Conservation (phyloP, 768 basidiomycete species). For the Tubosaeta sp. region DNA sequence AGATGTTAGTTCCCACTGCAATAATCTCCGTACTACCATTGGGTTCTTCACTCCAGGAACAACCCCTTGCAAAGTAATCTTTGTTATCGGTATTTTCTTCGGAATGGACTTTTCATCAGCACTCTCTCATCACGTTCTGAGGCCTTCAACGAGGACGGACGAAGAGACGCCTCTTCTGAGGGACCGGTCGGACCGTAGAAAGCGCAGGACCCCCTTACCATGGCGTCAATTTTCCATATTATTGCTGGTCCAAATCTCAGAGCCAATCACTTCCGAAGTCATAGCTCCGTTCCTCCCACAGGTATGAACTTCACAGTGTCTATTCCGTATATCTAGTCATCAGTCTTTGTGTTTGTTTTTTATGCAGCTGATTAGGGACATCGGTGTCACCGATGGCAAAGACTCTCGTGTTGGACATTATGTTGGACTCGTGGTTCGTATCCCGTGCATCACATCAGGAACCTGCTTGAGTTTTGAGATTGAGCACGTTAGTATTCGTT, state of each 20-base stretch:
- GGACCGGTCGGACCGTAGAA: conserved; percentile 20
- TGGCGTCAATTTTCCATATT: conserved; percentile 66
- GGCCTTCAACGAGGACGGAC: conserved; percentile 27
- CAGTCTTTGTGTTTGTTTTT: not conserved
- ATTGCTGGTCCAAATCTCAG: conserved; percentile 66
- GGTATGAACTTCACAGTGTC: conserved; percentile 33
- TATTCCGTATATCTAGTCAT: not conserved
- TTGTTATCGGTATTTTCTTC: too few relatives aligned
- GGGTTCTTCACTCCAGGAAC: too few relatives aligned
- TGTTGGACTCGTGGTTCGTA: conserved; percentile 43
- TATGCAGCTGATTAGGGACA: conserved; percentile 26
- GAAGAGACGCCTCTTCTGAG: conserved; percentile 60
- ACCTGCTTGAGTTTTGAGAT: not conserved
- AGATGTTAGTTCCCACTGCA: too few relatives aligned
- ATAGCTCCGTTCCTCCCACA: conserved; percentile 69
- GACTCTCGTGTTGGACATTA: conserved; percentile 45
- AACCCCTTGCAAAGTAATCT: too few relatives aligned
- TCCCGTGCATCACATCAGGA: not conserved
- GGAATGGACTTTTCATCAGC: too few relatives aligned
- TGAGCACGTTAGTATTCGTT: conserved; percentile 36
- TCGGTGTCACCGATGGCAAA: conserved; percentile 40
- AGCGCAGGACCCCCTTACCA: conserved; percentile 52
- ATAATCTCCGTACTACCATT: too few relatives aligned
- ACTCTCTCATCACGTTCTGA: too few relatives aligned
- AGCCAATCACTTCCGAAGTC: conserved; percentile 69